phyloP scores from a whole-genome alignment of 1,284 basidiomycete genomes.

The Golubevia pallescens region DNA sequence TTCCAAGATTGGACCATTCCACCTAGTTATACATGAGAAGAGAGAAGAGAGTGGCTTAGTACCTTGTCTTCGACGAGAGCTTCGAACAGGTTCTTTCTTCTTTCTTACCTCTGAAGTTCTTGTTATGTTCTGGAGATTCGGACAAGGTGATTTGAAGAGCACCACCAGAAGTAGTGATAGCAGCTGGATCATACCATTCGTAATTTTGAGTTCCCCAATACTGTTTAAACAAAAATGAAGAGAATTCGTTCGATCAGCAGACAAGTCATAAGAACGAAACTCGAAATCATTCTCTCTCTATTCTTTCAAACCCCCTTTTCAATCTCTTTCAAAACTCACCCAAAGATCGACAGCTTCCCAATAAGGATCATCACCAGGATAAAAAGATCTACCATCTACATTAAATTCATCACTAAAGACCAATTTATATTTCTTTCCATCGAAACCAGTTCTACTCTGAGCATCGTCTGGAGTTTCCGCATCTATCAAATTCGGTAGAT shows the following conservation, averaged over 20 bases:
- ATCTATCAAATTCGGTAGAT: conserved; percentile 32
- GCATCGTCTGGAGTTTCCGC: conserved; percentile 45
- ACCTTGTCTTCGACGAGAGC: conserved; percentile 78
- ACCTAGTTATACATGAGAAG: no score
- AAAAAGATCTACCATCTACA: conserved; percentile 51
- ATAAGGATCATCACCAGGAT: conserved; percentile 58
- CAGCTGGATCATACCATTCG: conserved; percentile 50
- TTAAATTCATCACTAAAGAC: conserved; percentile 64
- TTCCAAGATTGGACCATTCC: no score
- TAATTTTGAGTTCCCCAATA: conserved; percentile 13
- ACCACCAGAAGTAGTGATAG: conserved; percentile 46
- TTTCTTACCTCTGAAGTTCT: conserved; percentile 47
- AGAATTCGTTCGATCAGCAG: no score
- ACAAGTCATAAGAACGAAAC: no score
- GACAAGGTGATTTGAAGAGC: conserved; percentile 40
- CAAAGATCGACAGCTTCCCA: conserved; percentile 58
- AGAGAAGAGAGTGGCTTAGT: no score
- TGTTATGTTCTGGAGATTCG: conserved; percentile 43
- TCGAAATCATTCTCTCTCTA: no score
- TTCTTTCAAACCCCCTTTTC: no score
- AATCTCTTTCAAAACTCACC: no score
- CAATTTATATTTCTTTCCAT: conserved; percentile 33
- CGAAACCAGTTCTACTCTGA: conserved; percentile 19
- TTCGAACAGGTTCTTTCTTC: no score
- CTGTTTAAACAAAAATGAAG: no score